These are phyloP conservation scores for Penicillium freii DNA, from an alignment of 2,329 filamentous ascomycete genomes.

Conservation along the genomic window DNA sequence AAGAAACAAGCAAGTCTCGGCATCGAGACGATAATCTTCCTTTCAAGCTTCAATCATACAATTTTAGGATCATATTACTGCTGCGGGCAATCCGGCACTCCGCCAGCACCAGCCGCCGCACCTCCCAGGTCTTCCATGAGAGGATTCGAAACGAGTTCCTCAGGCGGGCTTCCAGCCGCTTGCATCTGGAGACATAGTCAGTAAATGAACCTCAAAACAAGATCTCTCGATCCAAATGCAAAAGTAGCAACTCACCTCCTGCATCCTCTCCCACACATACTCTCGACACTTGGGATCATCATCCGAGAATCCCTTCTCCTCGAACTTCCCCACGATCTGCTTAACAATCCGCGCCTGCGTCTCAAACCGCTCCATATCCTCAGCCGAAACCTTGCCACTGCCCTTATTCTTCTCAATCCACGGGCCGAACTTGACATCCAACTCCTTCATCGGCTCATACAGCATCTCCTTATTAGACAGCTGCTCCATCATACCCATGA, in stretches of 20 bases:
- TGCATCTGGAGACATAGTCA: constrained; percentile 72
- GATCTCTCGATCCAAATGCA: not conserved
- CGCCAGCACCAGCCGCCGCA: constrained; percentile 55
- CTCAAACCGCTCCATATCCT: constrained; percentile 76
- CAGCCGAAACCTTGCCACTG: constrained; percentile 56
- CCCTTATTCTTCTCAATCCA: constrained; percentile 80
- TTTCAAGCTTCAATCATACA: not conserved
- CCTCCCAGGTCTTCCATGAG: constrained; percentile 74
- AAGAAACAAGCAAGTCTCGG: not conserved
- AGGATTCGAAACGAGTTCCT: constrained; percentile 68
- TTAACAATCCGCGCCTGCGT: constrained; percentile 75
- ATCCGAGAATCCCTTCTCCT: constrained; percentile 77
- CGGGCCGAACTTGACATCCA: constrained; percentile 84
- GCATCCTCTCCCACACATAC: constrained; percentile 96
- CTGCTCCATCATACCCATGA: constrained; percentile 98
- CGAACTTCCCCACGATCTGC: constrained; percentile 88
- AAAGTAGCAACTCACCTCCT: constrained; percentile 65
- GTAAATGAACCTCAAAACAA: not conserved
- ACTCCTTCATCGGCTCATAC: constrained; percentile 98
- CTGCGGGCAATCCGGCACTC: constrained; percentile 61
- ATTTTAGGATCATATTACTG: constrained; percentile 45
- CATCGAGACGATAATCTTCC: not conserved
- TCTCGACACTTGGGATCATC: constrained; percentile 77
- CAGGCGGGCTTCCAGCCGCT: constrained; percentile 83
- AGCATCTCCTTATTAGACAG: constrained; percentile 97